Evolutionary conservation across 345 rosid genomes (phyloP).

Genomic region (Cardamine occulta): DNA sequence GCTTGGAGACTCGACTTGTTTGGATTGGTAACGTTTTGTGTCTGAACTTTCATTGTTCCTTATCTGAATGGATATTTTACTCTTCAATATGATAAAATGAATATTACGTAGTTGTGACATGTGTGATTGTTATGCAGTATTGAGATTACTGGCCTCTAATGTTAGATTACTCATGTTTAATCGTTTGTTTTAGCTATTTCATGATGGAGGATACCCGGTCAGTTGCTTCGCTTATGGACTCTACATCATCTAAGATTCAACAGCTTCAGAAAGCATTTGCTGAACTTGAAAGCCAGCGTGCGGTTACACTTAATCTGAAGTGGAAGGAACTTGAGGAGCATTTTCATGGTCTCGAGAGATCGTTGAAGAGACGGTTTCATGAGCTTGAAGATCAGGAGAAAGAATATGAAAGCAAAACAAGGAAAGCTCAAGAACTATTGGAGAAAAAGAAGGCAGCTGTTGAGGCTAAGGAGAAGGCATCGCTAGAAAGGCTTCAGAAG

Average conservation of each 20-base stretch:
- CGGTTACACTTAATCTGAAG: constrained; percentile 83
- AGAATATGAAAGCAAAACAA: constrained; percentile 73
- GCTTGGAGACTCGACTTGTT: constrained; percentile 27
- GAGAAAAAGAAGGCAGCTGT: constrained; percentile 84
- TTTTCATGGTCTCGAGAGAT: constrained; percentile 96
- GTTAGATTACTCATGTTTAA: background rate
- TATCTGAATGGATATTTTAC: background rate
- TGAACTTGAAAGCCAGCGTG: constrained; percentile 95
- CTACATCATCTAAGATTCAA: constrained; percentile 85
- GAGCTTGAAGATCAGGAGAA: constrained; percentile 97
- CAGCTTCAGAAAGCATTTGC: constrained; percentile 99
- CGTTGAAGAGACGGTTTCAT: constrained; percentile 96
- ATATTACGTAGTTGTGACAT: constrained; percentile 3
- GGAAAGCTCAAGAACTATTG: constrained; percentile 74
- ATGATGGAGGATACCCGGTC: constrained; percentile 76
- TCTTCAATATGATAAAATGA: constrained; percentile 2
- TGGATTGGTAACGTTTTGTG: constrained; percentile 35
- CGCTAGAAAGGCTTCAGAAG: constrained; percentile 80
- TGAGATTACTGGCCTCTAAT: constrained; percentile 8
- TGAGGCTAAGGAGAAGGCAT: constrained; percentile 75
- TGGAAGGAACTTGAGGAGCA: constrained; percentile 99
- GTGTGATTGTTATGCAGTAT: constrained; percentile 7
- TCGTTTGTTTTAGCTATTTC: constrained; percentile 43
- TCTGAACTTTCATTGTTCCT: background rate
- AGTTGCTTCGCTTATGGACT: constrained; percentile 78